Conservation (phyloP, 163 green algal species). For the Chloromonas sp. region DNA sequence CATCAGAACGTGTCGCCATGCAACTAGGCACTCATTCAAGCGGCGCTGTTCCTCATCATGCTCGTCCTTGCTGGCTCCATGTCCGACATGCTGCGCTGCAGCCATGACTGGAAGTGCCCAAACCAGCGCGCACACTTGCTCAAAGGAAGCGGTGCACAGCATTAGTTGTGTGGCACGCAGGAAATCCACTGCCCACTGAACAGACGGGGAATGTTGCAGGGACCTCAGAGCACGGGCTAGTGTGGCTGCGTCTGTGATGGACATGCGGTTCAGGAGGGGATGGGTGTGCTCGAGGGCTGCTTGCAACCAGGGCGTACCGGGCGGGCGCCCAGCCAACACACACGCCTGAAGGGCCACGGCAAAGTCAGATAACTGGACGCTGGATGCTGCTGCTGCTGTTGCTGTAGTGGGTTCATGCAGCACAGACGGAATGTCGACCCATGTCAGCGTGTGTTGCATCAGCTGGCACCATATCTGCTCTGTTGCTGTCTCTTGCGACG, state of each 20-base stretch:
- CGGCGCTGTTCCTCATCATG: too few species aligned
- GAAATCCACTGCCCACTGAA: background rate
- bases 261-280: background rate
- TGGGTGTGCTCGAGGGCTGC: background rate
- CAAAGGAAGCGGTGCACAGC: background rate
- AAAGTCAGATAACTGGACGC: background rate
- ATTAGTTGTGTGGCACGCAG: background rate
- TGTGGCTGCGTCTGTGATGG: background rate
- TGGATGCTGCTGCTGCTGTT: background rate
- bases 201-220: background rate
- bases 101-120: background rate
- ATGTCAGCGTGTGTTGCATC: background rate
- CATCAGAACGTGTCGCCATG: too few species aligned
- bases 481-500: background rate
- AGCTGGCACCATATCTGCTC: background rate
- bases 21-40: too few species aligned
- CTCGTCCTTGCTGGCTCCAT: too few species aligned
- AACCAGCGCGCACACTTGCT: background rate
- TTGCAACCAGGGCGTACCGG: background rate
- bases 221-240: background rate
- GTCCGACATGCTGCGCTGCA: too few species aligned
- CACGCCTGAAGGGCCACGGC: background rate
- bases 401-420: too few species aligned
- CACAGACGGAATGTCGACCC: too few species aligned
- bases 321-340: background rate